These are phyloP conservation scores for Saccharum spontaneum DNA, from an alignment of 176 grass and related monocot species.

Conservation along the genomic window DNA sequence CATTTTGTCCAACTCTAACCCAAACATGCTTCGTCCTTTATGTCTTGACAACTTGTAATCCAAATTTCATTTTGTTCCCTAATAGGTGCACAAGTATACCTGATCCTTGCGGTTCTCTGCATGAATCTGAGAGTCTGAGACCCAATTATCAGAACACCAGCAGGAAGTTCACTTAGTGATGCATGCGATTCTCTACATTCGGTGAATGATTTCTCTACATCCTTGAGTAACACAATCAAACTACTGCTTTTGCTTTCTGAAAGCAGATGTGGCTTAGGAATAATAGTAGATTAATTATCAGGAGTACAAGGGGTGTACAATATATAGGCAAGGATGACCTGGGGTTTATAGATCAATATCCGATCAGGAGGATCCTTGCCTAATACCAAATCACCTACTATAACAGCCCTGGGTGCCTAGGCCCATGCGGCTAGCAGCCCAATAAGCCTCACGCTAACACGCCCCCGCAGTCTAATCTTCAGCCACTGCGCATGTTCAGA, in stretches of 20 bases:
- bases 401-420: no score
- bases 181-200: constrained; percentile 48
- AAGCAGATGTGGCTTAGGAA: no score
- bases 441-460: no score
- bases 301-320: no score
- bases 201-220: constrained; percentile 55
- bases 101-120: constrained; percentile 58
- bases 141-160: constrained; percentile 81
- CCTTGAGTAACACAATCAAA: constrained; percentile 79
- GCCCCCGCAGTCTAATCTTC: no score
- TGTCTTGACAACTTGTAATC: neutral
- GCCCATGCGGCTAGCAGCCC: no score
- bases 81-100: constrained; percentile 41
- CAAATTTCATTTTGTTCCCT: neutral
- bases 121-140: constrained; percentile 63
- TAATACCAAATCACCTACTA: no score
- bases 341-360: no score
- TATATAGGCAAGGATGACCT: no score
- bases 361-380: no score
- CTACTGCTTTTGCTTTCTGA: constrained; percentile 54
- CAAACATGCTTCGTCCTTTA: neutral
- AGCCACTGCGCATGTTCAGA: no score
- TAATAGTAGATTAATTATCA: no score
- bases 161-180: constrained; percentile 52
- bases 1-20: neutral